Evolutionary conservation across 1,139 yeast genomes (phyloP).

Genomic region (Yamadazyma diddensiae): DNA sequence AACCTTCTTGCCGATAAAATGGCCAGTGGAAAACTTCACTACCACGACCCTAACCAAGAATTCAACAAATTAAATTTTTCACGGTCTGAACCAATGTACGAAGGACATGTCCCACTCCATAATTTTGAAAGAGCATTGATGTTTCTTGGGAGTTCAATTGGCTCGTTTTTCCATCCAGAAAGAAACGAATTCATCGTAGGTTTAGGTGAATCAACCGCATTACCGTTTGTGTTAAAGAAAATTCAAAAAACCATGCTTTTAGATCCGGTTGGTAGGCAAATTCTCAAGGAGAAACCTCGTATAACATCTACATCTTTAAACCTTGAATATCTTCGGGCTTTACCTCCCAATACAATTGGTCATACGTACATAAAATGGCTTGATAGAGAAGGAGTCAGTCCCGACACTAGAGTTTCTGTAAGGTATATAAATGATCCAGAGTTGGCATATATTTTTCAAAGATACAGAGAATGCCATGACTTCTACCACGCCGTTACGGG

Average conservation of each 20-base stretch:
- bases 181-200: constrained; percentile 83
- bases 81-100: constrained; percentile 53
- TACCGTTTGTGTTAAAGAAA: constrained; percentile 59
- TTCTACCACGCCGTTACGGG: constrained; percentile 93
- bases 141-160: constrained; percentile 75
- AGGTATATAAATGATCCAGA: constrained; percentile 86
- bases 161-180: constrained; percentile 81
- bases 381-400: constrained; percentile 83
- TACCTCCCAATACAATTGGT: constrained; percentile 79
- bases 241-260: constrained; percentile 72
- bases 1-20: constrained; percentile 56
- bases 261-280: constrained; percentile 72
- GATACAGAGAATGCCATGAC: constrained; percentile 96
- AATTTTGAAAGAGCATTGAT: constrained; percentile 60
- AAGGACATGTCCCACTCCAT: constrained; percentile 79
- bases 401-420: constrained; percentile 90
- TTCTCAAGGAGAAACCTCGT: constrained; percentile 76
- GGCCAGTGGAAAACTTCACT: constrained; percentile 54
- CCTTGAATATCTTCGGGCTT: constrained; percentile 53
- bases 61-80: constrained; percentile 29
- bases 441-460: constrained; percentile 83
- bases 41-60: constrained; percentile 32
- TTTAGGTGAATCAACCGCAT: constrained; percentile 89
- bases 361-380: constrained; percentile 77
- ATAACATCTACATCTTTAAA: constrained; percentile 73